These are phyloP conservation scores for Solanum gracilifrons DNA, from an alignment of 257 asterid species.

Conservation along the genomic window DNA sequence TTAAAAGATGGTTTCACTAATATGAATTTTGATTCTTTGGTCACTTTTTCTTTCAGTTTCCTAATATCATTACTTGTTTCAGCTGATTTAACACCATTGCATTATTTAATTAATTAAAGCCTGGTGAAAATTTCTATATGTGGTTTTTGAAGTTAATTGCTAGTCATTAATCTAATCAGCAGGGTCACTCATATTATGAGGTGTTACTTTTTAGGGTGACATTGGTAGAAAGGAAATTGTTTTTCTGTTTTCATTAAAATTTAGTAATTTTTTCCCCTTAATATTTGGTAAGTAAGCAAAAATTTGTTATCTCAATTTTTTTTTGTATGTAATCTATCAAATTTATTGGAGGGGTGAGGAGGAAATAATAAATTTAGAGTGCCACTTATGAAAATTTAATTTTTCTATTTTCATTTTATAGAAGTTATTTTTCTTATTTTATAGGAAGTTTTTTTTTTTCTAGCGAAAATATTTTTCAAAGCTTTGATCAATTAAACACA, in stretches of 20 bases:
- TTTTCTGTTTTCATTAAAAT: not conserved
- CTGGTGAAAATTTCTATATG: not conserved
- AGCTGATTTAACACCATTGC: not conserved
- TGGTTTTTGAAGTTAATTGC: not conserved
- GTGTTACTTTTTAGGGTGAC: not conserved
- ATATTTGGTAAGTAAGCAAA: not conserved
- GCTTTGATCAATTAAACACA: too few relatives aligned
- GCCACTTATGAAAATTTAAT: not conserved
- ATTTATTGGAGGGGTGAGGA: not conserved
- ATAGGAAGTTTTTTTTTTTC: not conserved
- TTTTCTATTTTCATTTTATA: not conserved
- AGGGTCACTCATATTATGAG: not conserved
- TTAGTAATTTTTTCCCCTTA: not conserved
- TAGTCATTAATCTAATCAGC: not conserved
- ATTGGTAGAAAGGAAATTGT: not conserved
- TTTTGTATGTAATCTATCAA: not conserved
- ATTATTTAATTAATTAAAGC: not conserved
- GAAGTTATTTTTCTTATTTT: not conserved
- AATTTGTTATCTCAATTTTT: not conserved
- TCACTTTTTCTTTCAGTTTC: not conserved
- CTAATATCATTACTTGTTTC: not conserved
- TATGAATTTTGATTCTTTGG: not conserved
- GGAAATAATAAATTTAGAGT: not conserved
- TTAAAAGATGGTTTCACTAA: not conserved
- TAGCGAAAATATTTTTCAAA: not conserved